These are phyloP conservation scores for Colletotrichum tabaci DNA, from an alignment of 2,329 filamentous ascomycete genomes.

Conservation along the genomic window DNA sequence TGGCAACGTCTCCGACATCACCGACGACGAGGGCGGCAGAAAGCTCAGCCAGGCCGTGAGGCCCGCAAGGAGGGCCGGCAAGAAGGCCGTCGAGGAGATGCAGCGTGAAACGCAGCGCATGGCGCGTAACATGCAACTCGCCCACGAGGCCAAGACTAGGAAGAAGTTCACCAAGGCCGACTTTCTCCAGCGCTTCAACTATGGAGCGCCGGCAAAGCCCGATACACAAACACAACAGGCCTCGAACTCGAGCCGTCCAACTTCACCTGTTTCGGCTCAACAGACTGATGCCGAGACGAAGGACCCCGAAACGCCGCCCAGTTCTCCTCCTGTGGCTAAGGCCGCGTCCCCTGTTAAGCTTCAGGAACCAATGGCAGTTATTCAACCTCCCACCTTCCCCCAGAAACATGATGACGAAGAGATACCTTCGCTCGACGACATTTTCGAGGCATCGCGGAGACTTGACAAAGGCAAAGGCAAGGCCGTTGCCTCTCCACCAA, in stretches of 20 bases:
- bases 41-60: constrained; percentile 78
- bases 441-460: constrained; percentile 50
- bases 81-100: constrained; percentile 96
- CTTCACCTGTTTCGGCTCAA: constrained; percentile 60
- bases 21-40: constrained; percentile 74
- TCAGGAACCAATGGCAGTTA: constrained; percentile 34
- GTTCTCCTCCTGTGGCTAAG: constrained; percentile 70
- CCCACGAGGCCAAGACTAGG: constrained; percentile 89
- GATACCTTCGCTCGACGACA: constrained; percentile 56
- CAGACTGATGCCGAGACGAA: constrained; percentile 67
- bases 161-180: constrained; percentile 91
- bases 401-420: constrained; percentile 48
- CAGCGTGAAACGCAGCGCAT: constrained; percentile 93
- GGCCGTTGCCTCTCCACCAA: constrained; percentile 20
- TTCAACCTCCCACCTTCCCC: constrained; percentile 5
- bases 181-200: constrained; percentile 89
- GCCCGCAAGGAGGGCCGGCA: constrained; percentile 88
- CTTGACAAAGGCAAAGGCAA: constrained; percentile 71
- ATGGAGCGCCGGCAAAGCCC: constrained; percentile 59
- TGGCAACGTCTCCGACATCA: constrained; percentile 70
- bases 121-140: constrained; percentile 89
- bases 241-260: constrained; percentile 70
- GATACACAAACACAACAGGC: constrained; percentile 54
- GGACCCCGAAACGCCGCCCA: constrained; percentile 77
- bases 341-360: constrained; percentile 46